These are phyloP conservation scores for Fusarium sp. DNA, from an alignment of 2,329 filamentous ascomycete genomes.

Conservation along the genomic window DNA sequence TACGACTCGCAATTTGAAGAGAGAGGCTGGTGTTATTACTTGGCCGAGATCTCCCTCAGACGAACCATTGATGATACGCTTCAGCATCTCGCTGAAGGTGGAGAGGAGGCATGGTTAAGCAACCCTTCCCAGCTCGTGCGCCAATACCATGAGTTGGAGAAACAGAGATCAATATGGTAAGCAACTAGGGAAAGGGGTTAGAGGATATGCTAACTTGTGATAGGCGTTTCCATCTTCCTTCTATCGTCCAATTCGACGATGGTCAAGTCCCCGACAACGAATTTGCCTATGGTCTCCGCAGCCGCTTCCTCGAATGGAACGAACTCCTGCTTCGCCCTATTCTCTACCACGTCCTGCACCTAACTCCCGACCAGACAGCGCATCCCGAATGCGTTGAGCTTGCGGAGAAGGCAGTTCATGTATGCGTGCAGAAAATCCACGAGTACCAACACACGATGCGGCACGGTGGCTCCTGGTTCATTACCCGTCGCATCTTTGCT, in stretches of 20 bases:
- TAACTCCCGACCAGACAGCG: background rate
- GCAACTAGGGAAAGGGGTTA: background rate
- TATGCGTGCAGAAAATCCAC: background rate
- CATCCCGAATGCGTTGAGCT: background rate
- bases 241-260: slow-evolving; percentile 21
- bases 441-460: background rate
- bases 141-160: slow-evolving; percentile 15
- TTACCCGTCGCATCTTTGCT: slow-evolving; percentile 15
- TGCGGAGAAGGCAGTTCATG: background rate
- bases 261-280: slow-evolving; percentile 3
- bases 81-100: slow-evolving; percentile 6
- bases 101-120: slow-evolving; percentile 20
- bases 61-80: slow-evolving; percentile 34
- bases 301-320: slow-evolving; percentile 14
- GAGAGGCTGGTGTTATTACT: slow-evolving; percentile 37
- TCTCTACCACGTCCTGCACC: slow-evolving; percentile 19
- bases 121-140: slow-evolving; percentile 9
- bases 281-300: slow-evolving; percentile 18
- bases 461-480: slow-evolving; percentile 24
- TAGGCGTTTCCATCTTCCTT: slow-evolving; percentile 17
- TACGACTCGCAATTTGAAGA: slow-evolving; percentile 10
- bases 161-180: slow-evolving; percentile 25
- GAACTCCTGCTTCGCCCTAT: slow-evolving; percentile 23
- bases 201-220: background rate
- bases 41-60: slow-evolving; percentile 37